Conservation (phyloP, 2,329 filamentous ascomycete genomes). For the Hypoxylon sp. region DNA sequence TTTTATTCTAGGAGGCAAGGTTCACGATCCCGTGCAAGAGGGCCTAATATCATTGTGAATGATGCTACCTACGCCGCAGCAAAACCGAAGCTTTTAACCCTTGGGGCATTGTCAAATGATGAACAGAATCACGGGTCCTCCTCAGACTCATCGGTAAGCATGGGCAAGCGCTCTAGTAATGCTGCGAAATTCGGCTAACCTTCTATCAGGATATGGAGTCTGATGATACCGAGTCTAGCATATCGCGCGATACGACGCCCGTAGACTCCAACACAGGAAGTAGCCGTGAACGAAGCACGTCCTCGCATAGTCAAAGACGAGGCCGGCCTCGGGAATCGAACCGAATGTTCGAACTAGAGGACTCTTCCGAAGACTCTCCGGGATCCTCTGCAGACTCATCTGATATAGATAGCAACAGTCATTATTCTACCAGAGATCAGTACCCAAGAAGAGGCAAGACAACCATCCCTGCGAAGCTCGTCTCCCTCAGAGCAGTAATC, state of each 20-base stretch:
- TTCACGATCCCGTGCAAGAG: neutral
- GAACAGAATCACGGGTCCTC: neutral
- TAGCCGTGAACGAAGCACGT: neutral
- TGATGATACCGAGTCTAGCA: slow-evolving; percentile 1
- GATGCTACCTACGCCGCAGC: neutral
- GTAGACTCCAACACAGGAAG: neutral
- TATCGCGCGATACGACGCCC: neutral
- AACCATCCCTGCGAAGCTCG: slow-evolving; percentile 5
- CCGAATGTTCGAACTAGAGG: neutral
- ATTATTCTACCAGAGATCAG: neutral
- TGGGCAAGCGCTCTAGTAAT: neutral
- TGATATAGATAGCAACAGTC: slow-evolving; percentile 1
- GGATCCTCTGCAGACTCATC: slow-evolving; percentile 3
- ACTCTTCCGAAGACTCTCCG: neutral
- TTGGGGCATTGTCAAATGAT: slow-evolving; percentile 8
- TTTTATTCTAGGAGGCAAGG: slow-evolving; percentile 2
- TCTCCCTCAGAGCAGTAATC: slow-evolving; percentile 6
- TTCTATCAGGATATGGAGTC: slow-evolving; percentile 6
- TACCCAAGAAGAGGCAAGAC: slow-evolving; percentile 20
- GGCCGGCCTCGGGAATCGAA: neutral
- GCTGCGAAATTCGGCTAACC: neutral
- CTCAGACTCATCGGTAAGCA: slow-evolving; percentile 10
- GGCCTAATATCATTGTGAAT: slow-evolving; percentile 9
- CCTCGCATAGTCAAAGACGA: neutral
- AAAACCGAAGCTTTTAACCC: slow-evolving; percentile 7